Evolutionary conservation across 2,329 filamentous ascomycete species (phyloP).

Genomic region (Penicillium palitans): DNA sequence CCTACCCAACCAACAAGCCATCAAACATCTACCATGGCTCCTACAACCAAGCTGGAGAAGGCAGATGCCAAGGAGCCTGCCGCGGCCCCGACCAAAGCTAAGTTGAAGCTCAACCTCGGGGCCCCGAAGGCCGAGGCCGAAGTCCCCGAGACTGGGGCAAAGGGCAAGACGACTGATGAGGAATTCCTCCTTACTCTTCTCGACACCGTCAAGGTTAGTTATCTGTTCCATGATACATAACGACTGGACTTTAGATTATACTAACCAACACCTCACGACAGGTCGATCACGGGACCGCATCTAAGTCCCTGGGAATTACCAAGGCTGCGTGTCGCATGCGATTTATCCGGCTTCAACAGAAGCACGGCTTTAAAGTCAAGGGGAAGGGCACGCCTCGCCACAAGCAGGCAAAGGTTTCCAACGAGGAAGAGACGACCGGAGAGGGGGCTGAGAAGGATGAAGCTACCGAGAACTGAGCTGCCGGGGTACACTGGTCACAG

Average conservation of each 20-base stretch:
- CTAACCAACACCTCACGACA: background rate
- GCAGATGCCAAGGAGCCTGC: too few species aligned
- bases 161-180: too few species aligned
- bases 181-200: background rate
- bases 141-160: too few species aligned
- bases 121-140: too few species aligned
- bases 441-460: background rate
- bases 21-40: too few species aligned
- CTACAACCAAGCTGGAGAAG: too few species aligned
- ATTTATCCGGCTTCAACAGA: rapidly evolving
- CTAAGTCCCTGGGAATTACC: background rate
- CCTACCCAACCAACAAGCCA: too few species aligned
- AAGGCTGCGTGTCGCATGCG: background rate
- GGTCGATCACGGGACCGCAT: rapidly evolving
- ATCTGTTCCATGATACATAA: background rate
- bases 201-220: rapidly evolving
- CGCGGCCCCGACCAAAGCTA: too few species aligned
- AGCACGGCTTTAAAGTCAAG: rapidly evolving
- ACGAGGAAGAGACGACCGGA: background rate
- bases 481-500: too few species aligned
- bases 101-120: too few species aligned
- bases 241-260: background rate
- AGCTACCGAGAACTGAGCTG: background rate
- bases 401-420: rapidly evolving
- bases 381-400: rapidly evolving